Evolutionary conservation across 805 yeast genomes (phyloP).

Genomic region (Wickerhamiella sergipiensis): DNA sequence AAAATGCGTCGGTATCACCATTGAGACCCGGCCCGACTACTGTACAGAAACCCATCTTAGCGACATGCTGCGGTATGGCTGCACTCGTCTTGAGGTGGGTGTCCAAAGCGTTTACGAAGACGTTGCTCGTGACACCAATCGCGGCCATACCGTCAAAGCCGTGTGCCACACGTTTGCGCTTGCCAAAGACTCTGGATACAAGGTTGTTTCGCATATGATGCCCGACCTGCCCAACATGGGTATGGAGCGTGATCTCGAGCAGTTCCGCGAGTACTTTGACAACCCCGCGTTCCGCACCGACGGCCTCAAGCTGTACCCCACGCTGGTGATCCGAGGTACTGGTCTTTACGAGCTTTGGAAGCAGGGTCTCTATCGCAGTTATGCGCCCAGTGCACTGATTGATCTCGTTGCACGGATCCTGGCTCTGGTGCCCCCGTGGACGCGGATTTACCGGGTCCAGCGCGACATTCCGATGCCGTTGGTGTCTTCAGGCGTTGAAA

Average conservation of each 20-base stretch:
- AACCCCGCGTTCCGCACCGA: slow-evolving; percentile 95
- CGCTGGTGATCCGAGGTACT: slow-evolving; percentile 92
- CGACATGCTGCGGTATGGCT: slow-evolving; percentile 92
- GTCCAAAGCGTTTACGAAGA: slow-evolving; percentile 96
- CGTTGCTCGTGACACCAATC: slow-evolving; percentile 94
- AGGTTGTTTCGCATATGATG: slow-evolving; percentile 98
- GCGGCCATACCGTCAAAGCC: slow-evolving; percentile 94
- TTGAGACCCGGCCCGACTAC: slow-evolving; percentile 96
- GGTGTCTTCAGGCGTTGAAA: slow-evolving; percentile 95
- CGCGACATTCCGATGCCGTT: slow-evolving; percentile 99
- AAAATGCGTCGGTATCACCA: slow-evolving; percentile 96
- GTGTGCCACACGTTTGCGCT: slow-evolving; percentile 91
- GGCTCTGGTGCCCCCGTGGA: slow-evolving; percentile 98
- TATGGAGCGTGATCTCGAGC: slow-evolving; percentile 94
- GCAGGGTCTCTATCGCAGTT: slow-evolving; percentile 84
- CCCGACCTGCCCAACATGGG: slow-evolving; percentile 98
- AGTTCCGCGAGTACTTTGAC: slow-evolving; percentile 90
- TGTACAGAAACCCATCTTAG: slow-evolving; percentile 91
- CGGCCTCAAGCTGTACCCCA: slow-evolving; percentile 90
- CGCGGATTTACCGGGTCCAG: slow-evolving; percentile 94
- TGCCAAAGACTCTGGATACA: slow-evolving; percentile 97
- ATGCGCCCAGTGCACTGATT: slow-evolving; percentile 84
- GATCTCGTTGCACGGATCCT: slow-evolving; percentile 91
- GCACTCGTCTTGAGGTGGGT: slow-evolving; percentile 93
- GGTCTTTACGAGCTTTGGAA: slow-evolving; percentile 97